Percentiles rank a stretch among this genome's conserved stretches.
Conservation (phyloP, 805 yeast species). For the Metschnikowia continentalis region DNA sequence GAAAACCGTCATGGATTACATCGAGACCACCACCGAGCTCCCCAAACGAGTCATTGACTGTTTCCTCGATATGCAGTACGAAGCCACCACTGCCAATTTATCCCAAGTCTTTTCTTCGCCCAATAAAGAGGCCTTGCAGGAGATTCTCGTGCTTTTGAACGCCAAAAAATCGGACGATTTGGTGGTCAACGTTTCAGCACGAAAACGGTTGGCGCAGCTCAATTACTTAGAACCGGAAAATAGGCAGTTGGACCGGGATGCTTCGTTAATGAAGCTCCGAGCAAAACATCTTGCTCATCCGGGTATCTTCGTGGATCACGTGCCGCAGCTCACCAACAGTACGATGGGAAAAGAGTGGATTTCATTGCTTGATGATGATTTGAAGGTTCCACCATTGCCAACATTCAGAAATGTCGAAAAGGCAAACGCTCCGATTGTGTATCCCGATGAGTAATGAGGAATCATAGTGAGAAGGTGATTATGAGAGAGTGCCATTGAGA, state of each 20-base stretch:
- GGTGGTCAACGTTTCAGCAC: conserved; percentile 22
- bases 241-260: conserved; percentile 14
- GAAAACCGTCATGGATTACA: conserved; percentile 39
- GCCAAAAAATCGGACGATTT: conserved; percentile 26
- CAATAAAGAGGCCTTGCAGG: conserved; percentile 13
- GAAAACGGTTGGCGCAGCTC: conserved; percentile 20
- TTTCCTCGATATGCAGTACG: conserved; percentile 27
- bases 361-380: conserved; percentile 18
- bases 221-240: conserved; percentile 16
- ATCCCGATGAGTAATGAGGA: conserved; percentile 21
- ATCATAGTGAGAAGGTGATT: too few relatives aligned
- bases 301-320: conserved; percentile 29
- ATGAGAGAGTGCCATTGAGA: too few relatives aligned
- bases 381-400: conserved; percentile 42
- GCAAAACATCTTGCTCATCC: conserved; percentile 31
- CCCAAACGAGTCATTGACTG: conserved; percentile 48
- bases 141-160: conserved; percentile 15
- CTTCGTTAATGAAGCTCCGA: conserved; percentile 18
- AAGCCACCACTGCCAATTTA: conserved; percentile 20
- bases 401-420: conserved; percentile 62
- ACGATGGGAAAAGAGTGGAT: conserved; percentile 20
- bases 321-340: conserved; percentile 34
- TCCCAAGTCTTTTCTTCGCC: conserved; percentile 17
- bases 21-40: conserved; percentile 44
- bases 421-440: conserved; percentile 46